Percentiles rank a stretch among this genome's conserved stretches.
Evolutionary conservation across 2,329 filamentous ascomycete genomes (phyloP).

Genomic region (Aspergillus neoniger): DNA sequence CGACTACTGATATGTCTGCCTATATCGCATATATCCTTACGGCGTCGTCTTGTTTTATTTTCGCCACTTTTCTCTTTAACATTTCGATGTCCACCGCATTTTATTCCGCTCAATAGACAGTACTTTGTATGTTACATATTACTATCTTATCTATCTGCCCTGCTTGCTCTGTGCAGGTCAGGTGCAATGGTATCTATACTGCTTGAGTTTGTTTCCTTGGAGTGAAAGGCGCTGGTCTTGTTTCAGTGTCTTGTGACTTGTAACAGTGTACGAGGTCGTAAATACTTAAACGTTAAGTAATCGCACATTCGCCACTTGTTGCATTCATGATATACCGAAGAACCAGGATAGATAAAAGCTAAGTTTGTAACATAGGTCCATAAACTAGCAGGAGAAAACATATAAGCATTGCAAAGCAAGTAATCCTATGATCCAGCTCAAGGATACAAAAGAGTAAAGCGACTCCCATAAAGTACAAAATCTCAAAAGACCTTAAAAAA

Average conservation of each 20-base stretch:
- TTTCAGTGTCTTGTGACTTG: too few species aligned
- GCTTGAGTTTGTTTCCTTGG: background rate
- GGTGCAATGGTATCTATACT: background rate
- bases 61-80: slow-evolving; percentile 2
- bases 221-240: too few species aligned
- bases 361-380: background rate
- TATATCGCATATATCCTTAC: slow-evolving; percentile 12
- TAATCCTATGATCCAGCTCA: slow-evolving; percentile 20
- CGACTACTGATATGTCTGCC: background rate
- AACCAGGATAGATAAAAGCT: too few species aligned
- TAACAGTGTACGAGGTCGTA: too few species aligned
- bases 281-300: too few species aligned
- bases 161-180: background rate
- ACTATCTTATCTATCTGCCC: background rate
- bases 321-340: too few species aligned
- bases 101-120: slow-evolving; percentile 16
- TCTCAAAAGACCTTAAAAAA: slow-evolving; percentile 19
- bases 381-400: slow-evolving; percentile 7
- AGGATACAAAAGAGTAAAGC: slow-evolving; percentile 16
- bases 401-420: slow-evolving; percentile 22
- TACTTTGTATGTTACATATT: slow-evolving; percentile 13
- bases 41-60: background rate
- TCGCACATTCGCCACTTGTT: too few species aligned
- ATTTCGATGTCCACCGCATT: background rate
- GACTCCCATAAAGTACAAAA: slow-evolving; percentile 28